phyloP scores from a whole-genome alignment of 2,329 filamentous ascomycete genomes.

The Xylariales sp. region DNA sequence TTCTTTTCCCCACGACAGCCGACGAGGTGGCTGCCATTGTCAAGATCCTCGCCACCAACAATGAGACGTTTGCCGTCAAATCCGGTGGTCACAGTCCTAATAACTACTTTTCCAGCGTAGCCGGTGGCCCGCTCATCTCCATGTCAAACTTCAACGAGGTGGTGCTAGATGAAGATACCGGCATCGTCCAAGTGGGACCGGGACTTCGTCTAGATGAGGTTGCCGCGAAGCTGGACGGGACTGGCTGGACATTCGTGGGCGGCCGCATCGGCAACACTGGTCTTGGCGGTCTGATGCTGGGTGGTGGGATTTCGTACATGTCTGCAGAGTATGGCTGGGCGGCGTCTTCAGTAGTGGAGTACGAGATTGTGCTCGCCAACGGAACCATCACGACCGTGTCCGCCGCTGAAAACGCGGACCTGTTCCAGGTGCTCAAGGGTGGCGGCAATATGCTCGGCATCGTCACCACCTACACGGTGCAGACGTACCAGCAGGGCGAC shows the following conservation, averaged over 20 bases:
- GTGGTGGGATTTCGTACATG: conserved; percentile 50
- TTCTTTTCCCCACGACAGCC: conserved; percentile 42
- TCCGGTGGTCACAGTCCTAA: conserved; percentile 56
- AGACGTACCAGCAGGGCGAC: conserved; percentile 33
- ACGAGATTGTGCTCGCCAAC: conserved; percentile 48
- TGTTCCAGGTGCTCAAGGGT: conserved; percentile 50
- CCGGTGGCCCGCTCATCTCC: conserved; percentile 44
- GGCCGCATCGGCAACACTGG: conserved; percentile 40
- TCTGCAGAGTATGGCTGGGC: conserved; percentile 46
- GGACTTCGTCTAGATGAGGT: conserved; percentile 40
- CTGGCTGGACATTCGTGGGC: conserved; percentile 38
- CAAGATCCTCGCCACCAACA: conserved; percentile 38
- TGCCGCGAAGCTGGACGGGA: conserved; percentile 32
- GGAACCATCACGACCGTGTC: conserved; percentile 44
- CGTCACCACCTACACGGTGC: conserved; percentile 39
- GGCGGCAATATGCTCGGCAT: conserved; percentile 55
- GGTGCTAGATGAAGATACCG: conserved; percentile 29
- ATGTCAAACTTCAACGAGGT: conserved; percentile 38
- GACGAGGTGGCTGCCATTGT: conserved; percentile 49
- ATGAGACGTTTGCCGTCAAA: conserved; percentile 48
- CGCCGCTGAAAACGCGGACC: conserved; percentile 34
- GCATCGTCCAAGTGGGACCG: conserved; percentile 37
- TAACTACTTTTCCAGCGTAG: conserved; percentile 45
- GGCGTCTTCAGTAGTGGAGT: conserved; percentile 44
- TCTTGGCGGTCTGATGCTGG: conserved; percentile 45